phyloP scores from a whole-genome alignment of 2,329 filamentous ascomycete species.

The Alternaria consortialis region DNA sequence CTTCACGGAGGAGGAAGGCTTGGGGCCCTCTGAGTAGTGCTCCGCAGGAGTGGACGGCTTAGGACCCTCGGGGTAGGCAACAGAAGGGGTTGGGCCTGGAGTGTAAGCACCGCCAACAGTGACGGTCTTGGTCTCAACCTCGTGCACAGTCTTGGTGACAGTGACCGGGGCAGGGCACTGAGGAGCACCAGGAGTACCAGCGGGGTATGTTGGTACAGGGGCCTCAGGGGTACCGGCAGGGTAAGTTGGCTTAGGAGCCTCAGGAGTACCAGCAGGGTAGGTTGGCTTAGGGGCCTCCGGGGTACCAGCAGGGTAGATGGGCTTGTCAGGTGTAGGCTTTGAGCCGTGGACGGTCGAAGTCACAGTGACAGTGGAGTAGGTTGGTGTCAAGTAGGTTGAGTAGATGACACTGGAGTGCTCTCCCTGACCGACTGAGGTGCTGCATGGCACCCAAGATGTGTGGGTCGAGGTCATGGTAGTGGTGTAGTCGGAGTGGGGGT shows the following conservation, averaged over 20 bases:
- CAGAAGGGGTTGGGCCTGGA: conserved; percentile 14
- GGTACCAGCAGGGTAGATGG: conserved; percentile 9
- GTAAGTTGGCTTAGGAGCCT: conserved; percentile 7
- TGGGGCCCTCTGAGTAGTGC: conserved; percentile 12
- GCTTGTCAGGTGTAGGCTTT: conserved; percentile 18
- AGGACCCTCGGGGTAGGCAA: background rate
- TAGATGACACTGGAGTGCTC: conserved; percentile 40
- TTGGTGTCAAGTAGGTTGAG: conserved; percentile 52
- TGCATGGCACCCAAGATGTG: conserved; percentile 50
- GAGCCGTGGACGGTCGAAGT: conserved; percentile 40
- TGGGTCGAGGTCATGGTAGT: conserved; percentile 39
- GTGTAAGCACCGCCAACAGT: conserved; percentile 12
- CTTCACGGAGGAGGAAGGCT: conserved; percentile 6
- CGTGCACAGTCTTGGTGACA: conserved; percentile 31
- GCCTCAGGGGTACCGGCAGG: conserved; percentile 4
- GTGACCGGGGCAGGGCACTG: conserved; percentile 41
- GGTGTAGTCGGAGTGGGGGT: conserved; percentile 30
- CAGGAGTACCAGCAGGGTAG: background rate
- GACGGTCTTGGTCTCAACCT: conserved; percentile 41
- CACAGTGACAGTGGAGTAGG: conserved; percentile 42
- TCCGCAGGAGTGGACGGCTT: conserved; percentile 12
- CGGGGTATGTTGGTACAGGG: conserved; percentile 6
- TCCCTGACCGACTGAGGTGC: conserved; percentile 46
- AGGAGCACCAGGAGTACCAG: conserved; percentile 15
- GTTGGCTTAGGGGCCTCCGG: background rate